phyloP scores from a whole-genome alignment of 257 asterid genomes.

The Solanum phureja region DNA sequence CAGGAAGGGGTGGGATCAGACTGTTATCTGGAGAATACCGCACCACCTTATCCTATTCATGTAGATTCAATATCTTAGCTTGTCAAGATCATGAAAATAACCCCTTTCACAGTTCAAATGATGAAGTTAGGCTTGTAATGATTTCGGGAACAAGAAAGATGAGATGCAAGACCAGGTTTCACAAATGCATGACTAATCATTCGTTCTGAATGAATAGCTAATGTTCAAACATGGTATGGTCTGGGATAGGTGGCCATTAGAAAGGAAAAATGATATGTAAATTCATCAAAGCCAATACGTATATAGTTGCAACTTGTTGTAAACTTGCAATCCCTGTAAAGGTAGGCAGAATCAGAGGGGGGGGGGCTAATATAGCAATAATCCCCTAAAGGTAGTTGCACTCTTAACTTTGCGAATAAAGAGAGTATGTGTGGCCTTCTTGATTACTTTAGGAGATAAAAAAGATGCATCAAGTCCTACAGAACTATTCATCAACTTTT shows the following conservation, averaged over 20 bases:
- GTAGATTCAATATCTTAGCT: slow-evolving; percentile 60
- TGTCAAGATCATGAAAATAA: slow-evolving; percentile 68
- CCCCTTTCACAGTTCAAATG: slow-evolving; percentile 37
- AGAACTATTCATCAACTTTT: no score
- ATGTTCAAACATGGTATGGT: no score
- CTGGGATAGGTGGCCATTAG: not conserved
- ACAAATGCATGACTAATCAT: not conserved
- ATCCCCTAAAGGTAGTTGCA: no score
- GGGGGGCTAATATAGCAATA: not conserved
- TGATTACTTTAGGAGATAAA: no score
- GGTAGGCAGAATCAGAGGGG: not conserved
- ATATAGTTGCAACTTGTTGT: not conserved
- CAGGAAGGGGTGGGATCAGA: not conserved
- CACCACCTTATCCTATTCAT: slow-evolving; percentile 64
- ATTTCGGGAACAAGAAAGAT: not conserved
- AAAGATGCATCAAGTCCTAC: no score
- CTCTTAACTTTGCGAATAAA: no score
- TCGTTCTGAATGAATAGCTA: not conserved
- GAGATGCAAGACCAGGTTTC: not conserved
- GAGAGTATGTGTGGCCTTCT: no score
- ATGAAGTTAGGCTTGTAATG: not conserved
- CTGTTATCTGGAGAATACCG: slow-evolving; percentile 69
- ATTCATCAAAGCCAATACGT: not conserved
- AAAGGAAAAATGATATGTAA: not conserved
- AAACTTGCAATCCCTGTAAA: not conserved